Conservation (phyloP, 805 yeast genomes). For the Sungouiozyma ichnusensis region DNA sequence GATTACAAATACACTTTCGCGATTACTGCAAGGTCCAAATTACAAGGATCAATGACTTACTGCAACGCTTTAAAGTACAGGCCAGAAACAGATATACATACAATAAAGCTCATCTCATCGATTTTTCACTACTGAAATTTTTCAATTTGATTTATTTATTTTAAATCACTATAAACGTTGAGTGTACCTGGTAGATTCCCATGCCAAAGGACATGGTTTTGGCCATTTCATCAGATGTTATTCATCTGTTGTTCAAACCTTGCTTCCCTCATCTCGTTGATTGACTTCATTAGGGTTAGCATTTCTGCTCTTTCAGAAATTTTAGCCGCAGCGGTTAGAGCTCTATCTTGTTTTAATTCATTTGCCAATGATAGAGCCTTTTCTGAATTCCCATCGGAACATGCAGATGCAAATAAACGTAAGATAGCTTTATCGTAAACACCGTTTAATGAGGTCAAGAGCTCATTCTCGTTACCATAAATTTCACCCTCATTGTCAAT, state of each 20-base stretch:
- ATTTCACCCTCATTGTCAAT: conserved; percentile 35
- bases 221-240: conserved; percentile 4
- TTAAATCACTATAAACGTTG: conserved; percentile 8
- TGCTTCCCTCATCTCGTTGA: conserved; percentile 43
- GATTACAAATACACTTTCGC: neutral
- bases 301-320: conserved; percentile 68
- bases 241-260: conserved; percentile 21
- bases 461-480: conserved; percentile 40
- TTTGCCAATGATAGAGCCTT: conserved; percentile 63
- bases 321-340: conserved; percentile 72
- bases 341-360: conserved; percentile 65
- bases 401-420: conserved; percentile 62
- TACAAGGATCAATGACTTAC: too few species aligned
- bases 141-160: neutral
- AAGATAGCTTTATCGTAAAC: conserved; percentile 69
- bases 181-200: neutral
- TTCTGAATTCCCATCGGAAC: conserved; percentile 51
- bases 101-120: conserved; percentile 4
- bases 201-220: neutral
- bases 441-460: conserved; percentile 42
- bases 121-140: neutral
- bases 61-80: too few species aligned
- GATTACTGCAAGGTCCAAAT: too few species aligned
- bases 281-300: conserved; percentile 40
- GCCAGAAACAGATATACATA: too few species aligned